phyloP scores from a whole-genome alignment of 768 basidiomycete genomes.

The Russula lepida region DNA sequence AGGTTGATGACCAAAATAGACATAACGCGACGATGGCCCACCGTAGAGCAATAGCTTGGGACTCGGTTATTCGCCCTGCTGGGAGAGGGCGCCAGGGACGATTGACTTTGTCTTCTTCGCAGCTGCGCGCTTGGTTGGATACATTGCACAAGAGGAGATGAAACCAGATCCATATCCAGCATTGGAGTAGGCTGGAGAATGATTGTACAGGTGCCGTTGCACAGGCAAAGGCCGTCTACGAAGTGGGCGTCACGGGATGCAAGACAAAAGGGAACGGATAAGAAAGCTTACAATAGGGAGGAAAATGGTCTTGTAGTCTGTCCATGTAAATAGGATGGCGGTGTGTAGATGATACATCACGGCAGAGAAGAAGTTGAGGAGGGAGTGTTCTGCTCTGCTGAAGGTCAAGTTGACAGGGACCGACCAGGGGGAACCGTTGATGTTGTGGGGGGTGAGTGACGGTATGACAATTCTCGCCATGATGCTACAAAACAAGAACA shows the following conservation, averaged over 20 bases:
- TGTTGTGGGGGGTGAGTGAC: slow-evolving; percentile 15
- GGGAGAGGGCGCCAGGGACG: slow-evolving; percentile 26
- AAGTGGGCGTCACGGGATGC: not conserved
- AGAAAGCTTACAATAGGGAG: slow-evolving; percentile 23
- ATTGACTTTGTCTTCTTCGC: slow-evolving; percentile 24
- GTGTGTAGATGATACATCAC: slow-evolving; percentile 20
- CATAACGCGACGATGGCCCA: slow-evolving; percentile 21
- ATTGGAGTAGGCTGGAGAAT: slow-evolving; percentile 12
- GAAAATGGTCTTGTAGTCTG: slow-evolving; percentile 27
- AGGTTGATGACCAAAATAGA: slow-evolving; percentile 13
- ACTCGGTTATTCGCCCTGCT: slow-evolving; percentile 22
- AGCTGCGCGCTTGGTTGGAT: slow-evolving; percentile 23
- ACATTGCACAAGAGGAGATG: slow-evolving; percentile 24
- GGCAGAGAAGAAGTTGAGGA: slow-evolving; percentile 6
- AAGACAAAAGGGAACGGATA: not conserved
- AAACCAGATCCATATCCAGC: slow-evolving; percentile 24
- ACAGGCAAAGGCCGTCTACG: slow-evolving; percentile 19
- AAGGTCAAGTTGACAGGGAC: slow-evolving; percentile 14
- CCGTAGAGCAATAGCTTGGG: slow-evolving; percentile 19
- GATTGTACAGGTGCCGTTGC: slow-evolving; percentile 19
- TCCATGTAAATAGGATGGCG: slow-evolving; percentile 26
- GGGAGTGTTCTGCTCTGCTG: slow-evolving; percentile 1
- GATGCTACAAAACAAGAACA: not conserved
- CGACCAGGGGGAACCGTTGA: slow-evolving; percentile 14
- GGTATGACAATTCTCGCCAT: slow-evolving; percentile 20